These are phyloP conservation scores for Neurospora sp. DNA, from an alignment of 495 filamentous ascomycete species.

Conservation along the genomic window DNA sequence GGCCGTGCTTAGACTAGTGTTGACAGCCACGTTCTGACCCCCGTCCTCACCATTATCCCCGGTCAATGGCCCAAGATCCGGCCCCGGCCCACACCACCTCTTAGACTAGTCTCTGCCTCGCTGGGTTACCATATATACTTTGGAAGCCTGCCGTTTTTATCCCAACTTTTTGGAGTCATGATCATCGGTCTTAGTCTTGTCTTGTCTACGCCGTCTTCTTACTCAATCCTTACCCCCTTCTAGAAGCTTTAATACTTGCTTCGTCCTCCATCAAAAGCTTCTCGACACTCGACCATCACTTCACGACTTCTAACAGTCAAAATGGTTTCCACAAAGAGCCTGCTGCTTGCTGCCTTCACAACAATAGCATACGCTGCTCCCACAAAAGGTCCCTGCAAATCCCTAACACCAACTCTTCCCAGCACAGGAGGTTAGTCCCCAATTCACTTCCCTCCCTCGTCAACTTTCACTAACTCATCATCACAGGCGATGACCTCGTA, in stretches of 20 bases:
- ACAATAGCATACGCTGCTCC: constrained; percentile 16
- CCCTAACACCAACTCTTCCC: constrained; percentile 15
- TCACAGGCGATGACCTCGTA: constrained; percentile 32
- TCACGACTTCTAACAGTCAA: too few relatives aligned
- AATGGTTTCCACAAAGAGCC: constrained; percentile 20
- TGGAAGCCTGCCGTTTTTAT: not conserved
- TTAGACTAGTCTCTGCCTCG: not conserved
- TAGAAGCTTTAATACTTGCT: constrained; percentile 10
- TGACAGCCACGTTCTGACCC: not conserved
- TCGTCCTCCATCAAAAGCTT: not conserved
- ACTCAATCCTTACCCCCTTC: constrained; percentile 2
- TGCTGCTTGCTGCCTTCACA: constrained; percentile 17
- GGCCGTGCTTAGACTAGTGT: not conserved
- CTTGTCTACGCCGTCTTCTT: not conserved
- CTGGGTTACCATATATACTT: not conserved
- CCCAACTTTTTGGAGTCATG: not conserved
- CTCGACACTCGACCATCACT: not conserved
- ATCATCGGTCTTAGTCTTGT: constrained; percentile 1
- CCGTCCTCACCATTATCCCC: not conserved
- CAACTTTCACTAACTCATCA: constrained; percentile 7
- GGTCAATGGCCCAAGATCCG: not conserved
- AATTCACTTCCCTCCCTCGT: not conserved
- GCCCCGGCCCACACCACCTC: not conserved
- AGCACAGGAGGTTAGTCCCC: constrained; percentile 7
- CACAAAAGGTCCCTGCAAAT: constrained; percentile 1